Conservation (phyloP, 164 flowering plant genomes). For the Warburgia ugandensis region DNA sequence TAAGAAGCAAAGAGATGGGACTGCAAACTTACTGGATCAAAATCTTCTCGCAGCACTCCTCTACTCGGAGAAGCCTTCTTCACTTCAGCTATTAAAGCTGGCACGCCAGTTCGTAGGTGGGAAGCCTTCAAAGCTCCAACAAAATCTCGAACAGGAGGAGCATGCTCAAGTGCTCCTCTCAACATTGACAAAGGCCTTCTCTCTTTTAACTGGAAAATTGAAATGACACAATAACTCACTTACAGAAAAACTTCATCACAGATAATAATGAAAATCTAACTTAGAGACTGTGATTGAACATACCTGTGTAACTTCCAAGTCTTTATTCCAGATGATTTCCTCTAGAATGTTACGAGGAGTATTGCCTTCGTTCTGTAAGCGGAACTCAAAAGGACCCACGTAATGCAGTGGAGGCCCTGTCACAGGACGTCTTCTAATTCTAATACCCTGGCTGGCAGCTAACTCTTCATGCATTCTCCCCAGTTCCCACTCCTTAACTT, state of each 20-base stretch:
- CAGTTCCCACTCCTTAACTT: constrained; percentile 71
- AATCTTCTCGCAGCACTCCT: constrained; percentile 83
- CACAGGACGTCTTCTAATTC: constrained; percentile 71
- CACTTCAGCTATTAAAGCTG: constrained; percentile 96
- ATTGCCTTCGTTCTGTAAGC: constrained; percentile 69
- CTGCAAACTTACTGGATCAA: constrained; percentile 88
- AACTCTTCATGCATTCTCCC: constrained; percentile 54
- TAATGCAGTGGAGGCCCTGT: constrained; percentile 79
- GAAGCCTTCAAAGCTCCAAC: constrained; percentile 75
- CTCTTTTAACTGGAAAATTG: constrained; percentile 49
- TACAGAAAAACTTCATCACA: not conserved
- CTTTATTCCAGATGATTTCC: constrained; percentile 93
- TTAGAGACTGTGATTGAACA: not conserved
- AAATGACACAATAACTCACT: not conserved
- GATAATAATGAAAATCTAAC: constrained; percentile 2
- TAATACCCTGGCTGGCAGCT: constrained; percentile 71
- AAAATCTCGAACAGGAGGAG: constrained; percentile 76
- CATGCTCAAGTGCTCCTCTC: constrained; percentile 43
- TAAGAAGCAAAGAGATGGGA: too few relatives aligned
- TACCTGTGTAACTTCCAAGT: constrained; percentile 63
- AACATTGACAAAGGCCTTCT: constrained; percentile 38
- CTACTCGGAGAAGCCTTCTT: constrained; percentile 99
- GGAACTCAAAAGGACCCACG: constrained; percentile 86
- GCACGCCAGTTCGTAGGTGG: constrained; percentile 58
- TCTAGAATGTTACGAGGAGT: constrained; percentile 92